A percentile compares a stretch with the other conserved stretches of the same genome.
Conservation (phyloP, 1,284 basidiomycete genomes). For the Cerrena zonata region DNA sequence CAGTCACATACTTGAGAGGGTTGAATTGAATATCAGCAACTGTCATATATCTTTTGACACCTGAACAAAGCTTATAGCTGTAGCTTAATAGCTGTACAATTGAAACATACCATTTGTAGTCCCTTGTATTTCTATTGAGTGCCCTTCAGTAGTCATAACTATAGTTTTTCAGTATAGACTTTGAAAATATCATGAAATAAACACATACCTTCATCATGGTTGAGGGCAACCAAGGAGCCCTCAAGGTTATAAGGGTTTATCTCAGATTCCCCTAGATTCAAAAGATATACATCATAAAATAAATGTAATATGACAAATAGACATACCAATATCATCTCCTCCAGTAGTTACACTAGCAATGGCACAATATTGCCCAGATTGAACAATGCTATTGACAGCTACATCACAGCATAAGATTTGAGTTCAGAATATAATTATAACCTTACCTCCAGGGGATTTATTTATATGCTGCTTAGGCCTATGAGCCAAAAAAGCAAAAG, state of each 20-base stretch:
- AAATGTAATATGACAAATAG: neutral
- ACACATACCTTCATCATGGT: neutral
- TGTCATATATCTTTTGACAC: slow-evolving; percentile 9
- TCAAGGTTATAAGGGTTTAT: slow-evolving; percentile 1
- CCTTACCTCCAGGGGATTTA: neutral
- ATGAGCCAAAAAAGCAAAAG: no score
- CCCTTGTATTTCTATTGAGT: neutral
- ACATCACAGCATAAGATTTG: neutral
- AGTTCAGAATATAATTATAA: neutral
- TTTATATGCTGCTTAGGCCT: neutral
- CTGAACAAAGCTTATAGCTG: neutral
- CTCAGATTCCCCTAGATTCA: slow-evolving; percentile 4
- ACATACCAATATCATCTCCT: neutral
- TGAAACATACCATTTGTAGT: neutral
- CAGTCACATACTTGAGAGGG: slow-evolving; percentile 18
- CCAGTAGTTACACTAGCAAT: neutral
- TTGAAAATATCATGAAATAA: neutral
- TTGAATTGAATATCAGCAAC: slow-evolving; percentile 23
- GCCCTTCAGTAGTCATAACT: neutral
- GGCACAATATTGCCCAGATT: neutral
- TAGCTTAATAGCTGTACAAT: neutral
- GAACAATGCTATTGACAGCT: slow-evolving; percentile 1
- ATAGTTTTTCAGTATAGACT: neutral
- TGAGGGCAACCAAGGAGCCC: neutral
- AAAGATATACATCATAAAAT: neutral